Evolutionary conservation across 2,329 filamentous ascomycete species (phyloP), one percentile per base, ranked within the genome.

Genomic region (Xenosphaeropsis pyriputrescens): DNA sequence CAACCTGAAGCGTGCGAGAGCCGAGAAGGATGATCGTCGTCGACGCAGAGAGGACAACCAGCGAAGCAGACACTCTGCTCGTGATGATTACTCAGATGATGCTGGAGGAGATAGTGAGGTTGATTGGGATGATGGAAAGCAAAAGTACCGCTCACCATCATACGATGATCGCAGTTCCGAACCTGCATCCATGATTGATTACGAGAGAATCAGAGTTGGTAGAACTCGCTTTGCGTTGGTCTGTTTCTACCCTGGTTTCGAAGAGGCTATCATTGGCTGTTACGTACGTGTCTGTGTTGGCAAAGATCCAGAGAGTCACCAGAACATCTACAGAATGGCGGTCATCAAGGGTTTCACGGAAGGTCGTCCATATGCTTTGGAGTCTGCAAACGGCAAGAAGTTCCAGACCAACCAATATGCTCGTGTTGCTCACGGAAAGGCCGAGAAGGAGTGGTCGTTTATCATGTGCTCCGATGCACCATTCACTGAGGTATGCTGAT

Each of bases 171-270:
- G 70, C 1, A 70, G 74, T 37, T 48, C 67, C 22, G 79, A 77
- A 45, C 79, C 77, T 18, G 75, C 83, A 2, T 75, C 81, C 29
- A 64, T 94, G 15, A 70, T 70, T n/a, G 85, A 96, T 56, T 76
- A 89, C 46, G 82, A 96, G 53, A 75, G 84, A 36, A 75, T 89
- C 38, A 76, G 85, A 40, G 72, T 98, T 41, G 85, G 88, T 36
- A 75, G 91, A 44, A 81, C 74, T 47, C 83, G 86, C 52, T 94
- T 98, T 56, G 80, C 82, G 6, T 77, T 89, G 51, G 81, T 94
- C 39, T 95, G 86, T 67, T 94, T 93, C 63, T 89, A 88, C 48
- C 91, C 91, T 9, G 79, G 79, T 4, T 95, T 98, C 47, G 83
- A 93, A 39, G 64, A 81, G 7, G 71, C 81, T 19, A 82, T 95